Percentiles rank a stretch among this genome's conserved stretches.
Evolutionary conservation across 805 yeast genomes (phyloP).

Genomic region (Kazachstania kunashirensis): DNA sequence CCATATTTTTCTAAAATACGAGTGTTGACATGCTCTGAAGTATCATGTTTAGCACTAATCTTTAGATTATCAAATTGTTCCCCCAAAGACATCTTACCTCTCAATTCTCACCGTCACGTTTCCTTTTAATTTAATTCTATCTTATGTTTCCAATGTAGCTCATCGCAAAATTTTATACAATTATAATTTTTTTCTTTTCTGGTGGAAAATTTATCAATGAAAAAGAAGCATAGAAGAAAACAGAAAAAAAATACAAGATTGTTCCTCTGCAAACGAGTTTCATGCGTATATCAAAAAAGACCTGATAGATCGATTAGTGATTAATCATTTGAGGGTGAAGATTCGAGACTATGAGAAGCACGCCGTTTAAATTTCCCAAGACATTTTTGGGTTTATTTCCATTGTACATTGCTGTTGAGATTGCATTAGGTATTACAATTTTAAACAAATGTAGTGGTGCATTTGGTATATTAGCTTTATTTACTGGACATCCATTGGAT

Average conservation of each 20-base stretch:
- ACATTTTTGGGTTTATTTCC: slow-evolving; percentile 66
- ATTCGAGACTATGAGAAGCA: not conserved
- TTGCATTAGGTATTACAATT: slow-evolving; percentile 62
- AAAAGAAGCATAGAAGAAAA: no score
- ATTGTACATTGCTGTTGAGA: slow-evolving; percentile 78
- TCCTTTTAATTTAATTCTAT: no score
- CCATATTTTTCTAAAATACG: slow-evolving; percentile 51
- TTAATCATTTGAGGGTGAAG: no score
- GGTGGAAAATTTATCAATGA: no score
- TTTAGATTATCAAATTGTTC: slow-evolving; percentile 15
- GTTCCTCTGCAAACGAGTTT: no score
- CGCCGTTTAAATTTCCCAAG: slow-evolving; percentile 21
- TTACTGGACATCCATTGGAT: slow-evolving; percentile 82
- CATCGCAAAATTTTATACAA: no score
- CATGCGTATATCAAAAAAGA: no score
- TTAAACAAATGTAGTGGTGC: slow-evolving; percentile 84
- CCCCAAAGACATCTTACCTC: slow-evolving; percentile 19
- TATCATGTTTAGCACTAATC: slow-evolving; percentile 5
- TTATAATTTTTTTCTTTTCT: no score
- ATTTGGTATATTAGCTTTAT: slow-evolving; percentile 74
- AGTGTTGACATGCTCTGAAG: slow-evolving; percentile 32
- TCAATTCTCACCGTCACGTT: no score
- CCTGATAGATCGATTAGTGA: no score
- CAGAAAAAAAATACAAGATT: no score
- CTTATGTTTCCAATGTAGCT: no score